phyloP scores from a whole-genome alignment of 2,329 filamentous ascomycete genomes.

The Aspergillus intermedius region DNA sequence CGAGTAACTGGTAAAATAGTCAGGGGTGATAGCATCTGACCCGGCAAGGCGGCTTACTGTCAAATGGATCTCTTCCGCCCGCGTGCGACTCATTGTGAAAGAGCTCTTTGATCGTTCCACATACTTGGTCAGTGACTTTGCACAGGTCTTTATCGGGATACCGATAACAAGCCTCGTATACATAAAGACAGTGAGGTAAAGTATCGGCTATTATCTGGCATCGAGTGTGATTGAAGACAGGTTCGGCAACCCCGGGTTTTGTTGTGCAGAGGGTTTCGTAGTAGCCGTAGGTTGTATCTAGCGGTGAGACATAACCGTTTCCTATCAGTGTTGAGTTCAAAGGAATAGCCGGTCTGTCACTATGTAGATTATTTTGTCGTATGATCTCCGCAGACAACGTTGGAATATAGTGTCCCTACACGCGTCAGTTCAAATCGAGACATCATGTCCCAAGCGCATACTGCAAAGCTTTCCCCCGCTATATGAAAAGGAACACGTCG shows the following conservation, averaged over 20 bases:
- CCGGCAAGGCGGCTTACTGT: constrained; percentile 12
- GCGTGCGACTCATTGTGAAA: constrained; percentile 15
- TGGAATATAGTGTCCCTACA: constrained; percentile 45
- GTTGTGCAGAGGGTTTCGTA: constrained; percentile 45
- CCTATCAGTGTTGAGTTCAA: constrained; percentile 43
- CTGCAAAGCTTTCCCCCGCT: constrained; percentile 46
- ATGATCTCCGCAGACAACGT: constrained; percentile 40
- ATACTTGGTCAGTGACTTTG: constrained; percentile 10
- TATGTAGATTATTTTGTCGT: constrained; percentile 38
- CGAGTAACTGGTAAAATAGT: constrained; percentile 11
- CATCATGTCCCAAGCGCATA: constrained; percentile 13
- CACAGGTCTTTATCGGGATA: constrained; percentile 15
- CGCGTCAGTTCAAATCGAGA: constrained; percentile 1
- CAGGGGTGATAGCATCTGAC: too few species aligned
- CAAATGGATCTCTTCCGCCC: constrained; percentile 19
- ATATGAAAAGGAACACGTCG: constrained; percentile 38
- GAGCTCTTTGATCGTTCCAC: constrained; percentile 8
- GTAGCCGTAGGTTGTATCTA: constrained; percentile 38
- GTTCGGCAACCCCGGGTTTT: constrained; percentile 37
- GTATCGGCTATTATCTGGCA: constrained; percentile 43
- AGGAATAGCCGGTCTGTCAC: constrained; percentile 36
- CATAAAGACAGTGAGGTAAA: constrained; percentile 41
- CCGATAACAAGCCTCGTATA: constrained; percentile 30
- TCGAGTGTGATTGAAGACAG: constrained; percentile 41
- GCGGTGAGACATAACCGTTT: constrained; percentile 41